Evolutionary conservation across 495 filamentous ascomycete genomes (phyloP).

Genomic region (Tuber borchii): DNA sequence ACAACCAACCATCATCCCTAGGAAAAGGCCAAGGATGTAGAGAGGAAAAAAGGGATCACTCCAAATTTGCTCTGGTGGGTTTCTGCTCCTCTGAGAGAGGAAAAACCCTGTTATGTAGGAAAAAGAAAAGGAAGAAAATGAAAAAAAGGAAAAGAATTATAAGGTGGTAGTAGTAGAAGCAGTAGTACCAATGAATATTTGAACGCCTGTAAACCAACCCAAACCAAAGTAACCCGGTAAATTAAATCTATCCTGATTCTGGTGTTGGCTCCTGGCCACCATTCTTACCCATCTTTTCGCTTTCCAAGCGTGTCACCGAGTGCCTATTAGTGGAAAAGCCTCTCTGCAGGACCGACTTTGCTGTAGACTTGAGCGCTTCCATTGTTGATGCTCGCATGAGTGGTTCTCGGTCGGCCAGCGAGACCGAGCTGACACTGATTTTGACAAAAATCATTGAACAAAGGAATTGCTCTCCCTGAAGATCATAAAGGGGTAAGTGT

Average conservation of each 20-base stretch:
- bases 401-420: slow-evolving; percentile 50
- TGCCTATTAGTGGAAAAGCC: slow-evolving; percentile 35
- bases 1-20: background rate
- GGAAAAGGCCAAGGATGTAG: background rate
- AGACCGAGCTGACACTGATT: slow-evolving; percentile 60
- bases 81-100: background rate
- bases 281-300: background rate
- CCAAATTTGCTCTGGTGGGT: background rate
- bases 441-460: slow-evolving; percentile 92
- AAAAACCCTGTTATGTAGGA: background rate
- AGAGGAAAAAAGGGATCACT: background rate
- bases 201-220: slow-evolving; percentile 4
- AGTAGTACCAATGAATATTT: background rate
- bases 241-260: background rate
- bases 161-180: background rate
- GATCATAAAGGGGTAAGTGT: slow-evolving; percentile 85
- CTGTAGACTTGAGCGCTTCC: slow-evolving; percentile 34
- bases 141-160: background rate
- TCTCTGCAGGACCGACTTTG: slow-evolving; percentile 37
- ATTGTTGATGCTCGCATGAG: slow-evolving; percentile 36
- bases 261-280: background rate
- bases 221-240: background rate
- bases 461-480: slow-evolving; percentile 79
- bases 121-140: background rate
- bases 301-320: slow-evolving; percentile 18